These are phyloP conservation scores for Artomyces pyxidatus DNA, from an alignment of 768 basidiomycete genomes.

Conservation along the genomic window DNA sequence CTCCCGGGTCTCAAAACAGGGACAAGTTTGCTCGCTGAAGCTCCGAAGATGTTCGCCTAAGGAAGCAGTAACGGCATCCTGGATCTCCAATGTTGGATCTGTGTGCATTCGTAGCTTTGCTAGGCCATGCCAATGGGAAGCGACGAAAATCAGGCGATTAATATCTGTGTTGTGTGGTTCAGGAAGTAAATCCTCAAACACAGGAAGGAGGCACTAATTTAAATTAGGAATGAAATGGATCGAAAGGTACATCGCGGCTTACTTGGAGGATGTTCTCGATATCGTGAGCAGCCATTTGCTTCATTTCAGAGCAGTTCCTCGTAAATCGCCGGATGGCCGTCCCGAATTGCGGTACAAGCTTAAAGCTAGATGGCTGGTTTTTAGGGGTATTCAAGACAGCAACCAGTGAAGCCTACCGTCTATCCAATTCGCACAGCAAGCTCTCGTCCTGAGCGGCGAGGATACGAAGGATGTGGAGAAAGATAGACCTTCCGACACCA, in stretches of 20 bases:
- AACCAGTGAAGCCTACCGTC: conserved; percentile 2
- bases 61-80: conserved; percentile 13
- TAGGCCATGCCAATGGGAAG: conserved; percentile 27
- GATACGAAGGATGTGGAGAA: conserved; percentile 4
- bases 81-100: conserved; percentile 15
- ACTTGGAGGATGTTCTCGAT: conserved; percentile 10
- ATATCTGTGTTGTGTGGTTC: conserved; percentile 18
- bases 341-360: not conserved
- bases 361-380: not conserved
- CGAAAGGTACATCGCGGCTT: too few relatives aligned
- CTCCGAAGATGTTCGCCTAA: conserved; percentile 17
- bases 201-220: conserved; percentile 30
- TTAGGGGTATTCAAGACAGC: not conserved
- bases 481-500: not conserved
- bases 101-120: conserved; percentile 30
- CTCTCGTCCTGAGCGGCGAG: not conserved
- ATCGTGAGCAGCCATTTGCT: conserved; percentile 5
- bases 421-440: not conserved
- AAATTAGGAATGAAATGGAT: too few relatives aligned
- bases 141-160: conserved; percentile 17
- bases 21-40: conserved; percentile 22
- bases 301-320: conserved; percentile 3
- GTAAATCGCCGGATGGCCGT: not conserved
- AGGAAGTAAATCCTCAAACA: conserved; percentile 25
- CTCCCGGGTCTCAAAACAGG: conserved; percentile 14